A percentile compares a stretch with the other conserved stretches of the same genome.
These are phyloP conservation scores for Talaromyces pinophilus DNA, from an alignment of 2,329 filamentous ascomycete species.

Conservation along the genomic window DNA sequence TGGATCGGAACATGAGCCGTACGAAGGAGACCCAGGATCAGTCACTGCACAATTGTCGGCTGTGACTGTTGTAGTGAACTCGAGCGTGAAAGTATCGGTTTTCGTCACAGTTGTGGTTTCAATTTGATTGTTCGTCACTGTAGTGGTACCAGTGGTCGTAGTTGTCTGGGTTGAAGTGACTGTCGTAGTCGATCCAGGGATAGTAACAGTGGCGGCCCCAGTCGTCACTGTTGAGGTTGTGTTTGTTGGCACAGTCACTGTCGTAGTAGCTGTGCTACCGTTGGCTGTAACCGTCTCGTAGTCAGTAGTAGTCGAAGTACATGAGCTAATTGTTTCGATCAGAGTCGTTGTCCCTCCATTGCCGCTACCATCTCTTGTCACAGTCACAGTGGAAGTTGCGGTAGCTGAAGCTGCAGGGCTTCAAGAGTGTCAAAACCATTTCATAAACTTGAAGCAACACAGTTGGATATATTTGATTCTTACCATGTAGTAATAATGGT, in stretches of 20 bases:
- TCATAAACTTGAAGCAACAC: no score
- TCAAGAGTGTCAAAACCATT: no score
- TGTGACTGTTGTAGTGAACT: not conserved
- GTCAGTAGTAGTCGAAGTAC: not conserved
- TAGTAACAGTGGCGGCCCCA: not conserved
- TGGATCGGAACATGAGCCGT: not conserved
- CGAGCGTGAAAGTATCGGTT: not conserved
- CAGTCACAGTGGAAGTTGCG: not conserved
- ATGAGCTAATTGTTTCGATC: not conserved
- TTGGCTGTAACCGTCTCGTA: not conserved
- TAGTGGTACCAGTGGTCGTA: not conserved
- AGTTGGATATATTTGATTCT: no score
- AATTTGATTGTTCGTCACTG: not conserved
- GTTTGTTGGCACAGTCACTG: not conserved
- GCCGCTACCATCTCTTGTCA: not conserved
- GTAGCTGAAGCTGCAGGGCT: not conserved
- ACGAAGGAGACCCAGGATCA: not conserved
- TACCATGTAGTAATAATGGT: no score
- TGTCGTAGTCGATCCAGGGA: not conserved
- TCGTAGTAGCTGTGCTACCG: not conserved
- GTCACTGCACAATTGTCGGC: not conserved
- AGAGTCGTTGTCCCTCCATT: not conserved
- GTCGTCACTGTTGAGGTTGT: not conserved
- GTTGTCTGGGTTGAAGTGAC: not conserved
- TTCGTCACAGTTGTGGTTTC: not conserved